A percentile compares a stretch with the other conserved stretches of the same genome.
Conservation (phyloP, 495 filamentous ascomycete genomes). For the Opeltia flavorubescens region DNA sequence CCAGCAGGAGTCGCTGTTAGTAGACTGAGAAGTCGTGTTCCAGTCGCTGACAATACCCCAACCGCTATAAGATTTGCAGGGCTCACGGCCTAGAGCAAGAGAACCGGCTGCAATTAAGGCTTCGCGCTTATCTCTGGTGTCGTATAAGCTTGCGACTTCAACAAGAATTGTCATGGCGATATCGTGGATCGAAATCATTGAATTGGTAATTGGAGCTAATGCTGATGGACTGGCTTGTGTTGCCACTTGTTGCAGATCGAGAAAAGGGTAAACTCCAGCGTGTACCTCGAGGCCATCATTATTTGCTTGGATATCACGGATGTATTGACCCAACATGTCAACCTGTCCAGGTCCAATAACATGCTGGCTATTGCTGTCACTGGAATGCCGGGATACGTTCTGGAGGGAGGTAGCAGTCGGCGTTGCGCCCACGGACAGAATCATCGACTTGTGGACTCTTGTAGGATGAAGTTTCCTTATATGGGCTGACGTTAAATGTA, state of each 20-base stretch:
- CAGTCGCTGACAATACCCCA: conserved; percentile 64
- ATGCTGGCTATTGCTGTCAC: background rate
- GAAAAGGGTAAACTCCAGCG: conserved; percentile 57
- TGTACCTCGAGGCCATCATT: conserved; percentile 47
- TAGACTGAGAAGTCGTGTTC: conserved; percentile 16
- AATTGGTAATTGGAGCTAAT: conserved; percentile 12
- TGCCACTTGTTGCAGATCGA: conserved; percentile 73
- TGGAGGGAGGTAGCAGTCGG: conserved; percentile 54
- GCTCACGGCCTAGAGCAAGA: conserved; percentile 63
- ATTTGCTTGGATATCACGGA: conserved; percentile 8
- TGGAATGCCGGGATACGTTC: conserved; percentile 21
- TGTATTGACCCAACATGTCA: conserved; percentile 7
- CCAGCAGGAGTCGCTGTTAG: conserved; percentile 31
- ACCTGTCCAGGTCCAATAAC: background rate
- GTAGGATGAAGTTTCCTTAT: conserved; percentile 15
- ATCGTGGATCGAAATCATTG: conserved; percentile 21
- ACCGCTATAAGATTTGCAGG: conserved; percentile 51
- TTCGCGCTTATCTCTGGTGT: conserved; percentile 38
- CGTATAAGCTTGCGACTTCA: conserved; percentile 61
- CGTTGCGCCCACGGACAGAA: conserved; percentile 67
- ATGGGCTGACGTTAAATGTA: conserved; percentile 32
- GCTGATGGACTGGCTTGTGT: conserved; percentile 42
- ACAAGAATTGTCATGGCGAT: conserved; percentile 57
- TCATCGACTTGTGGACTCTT: conserved; percentile 25
- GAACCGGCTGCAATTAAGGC: conserved; percentile 57